Evolutionary conservation across 129 eudicot species (phyloP).

Genomic region (Artemisia argyi): DNA sequence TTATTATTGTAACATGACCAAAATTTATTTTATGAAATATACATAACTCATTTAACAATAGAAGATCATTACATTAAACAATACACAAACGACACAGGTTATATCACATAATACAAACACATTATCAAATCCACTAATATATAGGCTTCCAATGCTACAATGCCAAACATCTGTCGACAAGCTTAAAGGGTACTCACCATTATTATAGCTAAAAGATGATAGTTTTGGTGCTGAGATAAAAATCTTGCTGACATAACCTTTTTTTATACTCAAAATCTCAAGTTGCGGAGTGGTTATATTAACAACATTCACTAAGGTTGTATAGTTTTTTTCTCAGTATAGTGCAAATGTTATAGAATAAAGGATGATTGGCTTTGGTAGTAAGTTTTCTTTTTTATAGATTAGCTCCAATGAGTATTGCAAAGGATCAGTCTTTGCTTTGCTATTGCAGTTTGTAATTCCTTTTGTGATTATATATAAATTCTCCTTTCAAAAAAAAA

Average conservation of each 20-base stretch:
- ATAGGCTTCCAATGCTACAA: neutral
- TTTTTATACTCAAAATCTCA: conserved; percentile 4
- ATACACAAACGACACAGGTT: neutral
- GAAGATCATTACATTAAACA: too few relatives aligned
- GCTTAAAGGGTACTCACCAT: conserved; percentile 10
- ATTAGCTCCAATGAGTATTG: too few relatives aligned
- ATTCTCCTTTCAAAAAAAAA: too few relatives aligned
- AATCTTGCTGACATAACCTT: conserved; percentile 3
- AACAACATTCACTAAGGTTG: neutral
- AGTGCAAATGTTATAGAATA: too few relatives aligned
- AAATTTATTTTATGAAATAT: too few relatives aligned
- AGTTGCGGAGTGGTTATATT: conserved; percentile 21
- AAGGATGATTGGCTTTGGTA: too few relatives aligned
- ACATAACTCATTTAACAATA: neutral
- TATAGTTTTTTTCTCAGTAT: too few relatives aligned
- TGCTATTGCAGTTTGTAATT: too few relatives aligned
- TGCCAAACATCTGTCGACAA: neutral
- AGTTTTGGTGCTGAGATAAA: conserved; percentile 20
- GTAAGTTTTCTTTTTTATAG: too few relatives aligned
- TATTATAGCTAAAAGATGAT: conserved; percentile 8
- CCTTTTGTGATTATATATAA: too few relatives aligned
- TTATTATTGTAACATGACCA: neutral
- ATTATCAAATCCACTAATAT: neutral
- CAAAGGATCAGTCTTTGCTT: too few relatives aligned
- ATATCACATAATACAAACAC: neutral